phyloP scores from a whole-genome alignment of 441 rosid genomes.

The Theobroma grandiflorum region DNA sequence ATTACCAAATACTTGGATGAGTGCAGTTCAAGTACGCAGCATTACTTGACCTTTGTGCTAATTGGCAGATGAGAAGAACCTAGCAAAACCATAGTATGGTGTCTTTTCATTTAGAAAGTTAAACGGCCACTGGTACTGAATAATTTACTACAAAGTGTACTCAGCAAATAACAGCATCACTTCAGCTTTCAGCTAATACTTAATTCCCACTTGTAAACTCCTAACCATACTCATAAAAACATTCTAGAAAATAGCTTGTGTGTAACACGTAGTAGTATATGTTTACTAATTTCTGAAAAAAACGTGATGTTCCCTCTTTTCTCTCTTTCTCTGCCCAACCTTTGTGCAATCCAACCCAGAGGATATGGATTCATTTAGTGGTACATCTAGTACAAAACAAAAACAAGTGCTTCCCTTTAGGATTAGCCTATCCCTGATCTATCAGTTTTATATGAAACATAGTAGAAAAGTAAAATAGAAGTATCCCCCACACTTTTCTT shows the following conservation, averaged over 20 bases:
- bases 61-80: neutral
- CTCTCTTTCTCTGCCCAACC: neutral
- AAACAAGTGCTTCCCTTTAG: conserved; percentile 15
- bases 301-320: neutral
- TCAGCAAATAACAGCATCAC: conserved; percentile 9
- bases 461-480: neutral
- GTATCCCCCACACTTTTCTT: neutral
- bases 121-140: neutral
- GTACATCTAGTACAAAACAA: neutral
- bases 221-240: neutral
- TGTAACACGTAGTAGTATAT: neutral
- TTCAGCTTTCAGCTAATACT: neutral
- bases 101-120: neutral
- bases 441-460: neutral
- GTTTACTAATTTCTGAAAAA: neutral
- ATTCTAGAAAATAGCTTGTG: neutral
- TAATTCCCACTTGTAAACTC: neutral
- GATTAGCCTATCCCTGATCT: neutral
- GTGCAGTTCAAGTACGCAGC: neutral
- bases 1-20: neutral
- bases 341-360: conserved; percentile 12
- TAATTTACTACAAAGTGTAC: neutral
- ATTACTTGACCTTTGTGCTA: neutral
- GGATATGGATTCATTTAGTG: conserved; percentile 24
- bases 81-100: neutral